These are phyloP conservation scores for Penicillium sp. DNA, from an alignment of 2,329 filamentous ascomycete genomes.

Conservation along the genomic window DNA sequence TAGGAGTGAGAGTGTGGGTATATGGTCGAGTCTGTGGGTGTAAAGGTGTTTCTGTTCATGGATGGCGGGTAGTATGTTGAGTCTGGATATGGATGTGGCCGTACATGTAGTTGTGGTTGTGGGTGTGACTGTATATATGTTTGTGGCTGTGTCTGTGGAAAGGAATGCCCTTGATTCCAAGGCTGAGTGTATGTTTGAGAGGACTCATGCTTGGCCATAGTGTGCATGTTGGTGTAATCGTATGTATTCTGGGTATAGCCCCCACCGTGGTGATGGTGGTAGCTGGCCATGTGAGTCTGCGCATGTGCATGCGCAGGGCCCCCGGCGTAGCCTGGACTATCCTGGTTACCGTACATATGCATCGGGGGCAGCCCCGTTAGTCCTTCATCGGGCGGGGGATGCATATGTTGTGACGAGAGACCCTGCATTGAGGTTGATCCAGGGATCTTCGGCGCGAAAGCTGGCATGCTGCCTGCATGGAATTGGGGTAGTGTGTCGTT, in stretches of 20 bases:
- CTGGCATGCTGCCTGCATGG: conserved; percentile 11
- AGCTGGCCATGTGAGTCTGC: neutral
- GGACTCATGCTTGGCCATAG: neutral
- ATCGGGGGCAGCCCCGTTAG: neutral
- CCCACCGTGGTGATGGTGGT: neutral
- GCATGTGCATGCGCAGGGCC: neutral
- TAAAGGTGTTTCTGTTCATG: neutral
- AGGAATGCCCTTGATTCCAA: neutral
- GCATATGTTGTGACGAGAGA: conserved; percentile 8
- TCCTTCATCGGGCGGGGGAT: neutral
- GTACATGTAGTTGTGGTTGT: neutral
- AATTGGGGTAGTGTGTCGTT: conserved; percentile 14
- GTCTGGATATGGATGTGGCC: neutral
- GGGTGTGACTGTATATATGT: neutral
- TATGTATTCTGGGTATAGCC: neutral
- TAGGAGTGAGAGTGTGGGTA: neutral
- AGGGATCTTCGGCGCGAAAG: conserved; percentile 16
- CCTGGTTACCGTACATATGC: conserved; percentile 1
- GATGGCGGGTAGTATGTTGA: conserved; percentile 17
- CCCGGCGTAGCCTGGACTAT: neutral
- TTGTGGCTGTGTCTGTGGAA: neutral
- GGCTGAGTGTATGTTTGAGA: conserved; percentile 10
- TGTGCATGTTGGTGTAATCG: neutral
- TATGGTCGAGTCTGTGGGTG: neutral
- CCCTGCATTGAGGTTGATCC: conserved; percentile 14